Conservation (phyloP, 2,329 filamentous ascomycete species). For the Fusarium armeniacum region DNA sequence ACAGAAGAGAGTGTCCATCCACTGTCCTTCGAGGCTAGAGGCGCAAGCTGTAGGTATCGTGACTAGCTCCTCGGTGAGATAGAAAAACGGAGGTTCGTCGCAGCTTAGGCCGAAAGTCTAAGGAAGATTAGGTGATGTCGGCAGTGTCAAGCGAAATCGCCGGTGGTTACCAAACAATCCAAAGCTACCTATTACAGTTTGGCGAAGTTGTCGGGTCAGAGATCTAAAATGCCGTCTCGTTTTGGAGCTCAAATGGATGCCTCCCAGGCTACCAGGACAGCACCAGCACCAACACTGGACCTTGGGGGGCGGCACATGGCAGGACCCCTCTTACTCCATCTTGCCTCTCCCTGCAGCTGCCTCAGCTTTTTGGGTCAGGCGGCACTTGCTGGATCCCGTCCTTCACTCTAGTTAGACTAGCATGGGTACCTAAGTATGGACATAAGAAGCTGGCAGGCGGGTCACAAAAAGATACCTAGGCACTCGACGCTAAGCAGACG, state of each 20-base stretch:
- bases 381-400: constrained; percentile 15
- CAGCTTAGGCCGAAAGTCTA: constrained; percentile 1
- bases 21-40: constrained; percentile 42
- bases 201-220: constrained; percentile 40
- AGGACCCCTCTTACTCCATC: constrained; percentile 42
- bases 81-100: constrained; percentile 6
- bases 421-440: not conserved
- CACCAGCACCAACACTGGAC: not conserved
- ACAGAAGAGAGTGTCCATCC: constrained; percentile 44
- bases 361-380: constrained; percentile 44
- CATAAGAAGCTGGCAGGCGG: too few species aligned
- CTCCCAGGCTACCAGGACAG: constrained; percentile 2
- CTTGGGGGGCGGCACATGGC: constrained; percentile 12
- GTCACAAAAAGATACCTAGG: too few species aligned
- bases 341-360: constrained; percentile 21
- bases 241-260: constrained; percentile 17
- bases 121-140: constrained; percentile 3
- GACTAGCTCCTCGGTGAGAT: constrained; percentile 20
- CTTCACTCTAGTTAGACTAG: not conserved
- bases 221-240: constrained; percentile 24
- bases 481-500: too few species aligned
- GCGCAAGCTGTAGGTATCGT: constrained; percentile 35
- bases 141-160: not conserved
- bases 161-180: constrained; percentile 3
- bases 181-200: constrained; percentile 15